phyloP scores from a whole-genome alignment of 73 alveolate species.

The Diophrys appendiculata region DNA sequence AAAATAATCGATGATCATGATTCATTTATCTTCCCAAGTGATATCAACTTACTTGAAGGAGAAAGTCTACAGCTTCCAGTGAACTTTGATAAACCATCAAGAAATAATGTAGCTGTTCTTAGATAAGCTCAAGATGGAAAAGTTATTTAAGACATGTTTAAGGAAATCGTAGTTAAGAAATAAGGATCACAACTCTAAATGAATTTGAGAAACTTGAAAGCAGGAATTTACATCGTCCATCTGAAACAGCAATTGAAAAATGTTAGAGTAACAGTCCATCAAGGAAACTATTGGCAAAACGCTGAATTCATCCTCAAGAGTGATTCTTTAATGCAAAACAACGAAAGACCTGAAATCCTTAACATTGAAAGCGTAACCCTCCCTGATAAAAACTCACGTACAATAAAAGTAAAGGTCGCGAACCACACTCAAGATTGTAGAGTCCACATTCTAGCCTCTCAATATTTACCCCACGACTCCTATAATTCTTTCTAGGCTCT shows the following conservation, averaged over 20 bases:
- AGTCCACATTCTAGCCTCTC: conserved; percentile 42
- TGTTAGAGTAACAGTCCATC: conserved; percentile 3
- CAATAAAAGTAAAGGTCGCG: neutral
- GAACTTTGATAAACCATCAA: conserved; percentile 10
- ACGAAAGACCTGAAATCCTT: neutral
- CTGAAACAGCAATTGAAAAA: conserved; percentile 1
- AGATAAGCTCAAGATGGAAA: neutral
- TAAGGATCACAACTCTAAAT: neutral
- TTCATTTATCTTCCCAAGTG: neutral
- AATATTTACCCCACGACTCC: conserved; percentile 73
- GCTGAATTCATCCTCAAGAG: conserved; percentile 8
- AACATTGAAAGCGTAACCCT: neutral
- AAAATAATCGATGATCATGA: neutral
- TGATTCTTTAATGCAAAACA: neutral
- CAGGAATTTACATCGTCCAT: conserved; percentile 10
- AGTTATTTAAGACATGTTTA: neutral
- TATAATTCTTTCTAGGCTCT: neutral
- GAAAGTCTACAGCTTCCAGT: too few relatives aligned
- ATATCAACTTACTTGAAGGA: conserved; percentile 23
- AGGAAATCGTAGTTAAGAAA: neutral
- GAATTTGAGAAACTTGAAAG: neutral
- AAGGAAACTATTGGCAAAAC: conserved; percentile 21
- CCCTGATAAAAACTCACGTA: neutral
- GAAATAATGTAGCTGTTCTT: conserved; percentile 11
- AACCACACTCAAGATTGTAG: neutral